Conservation (phyloP, 139 green algal genomes). For the Chlamydomonas sphaeroides region DNA sequence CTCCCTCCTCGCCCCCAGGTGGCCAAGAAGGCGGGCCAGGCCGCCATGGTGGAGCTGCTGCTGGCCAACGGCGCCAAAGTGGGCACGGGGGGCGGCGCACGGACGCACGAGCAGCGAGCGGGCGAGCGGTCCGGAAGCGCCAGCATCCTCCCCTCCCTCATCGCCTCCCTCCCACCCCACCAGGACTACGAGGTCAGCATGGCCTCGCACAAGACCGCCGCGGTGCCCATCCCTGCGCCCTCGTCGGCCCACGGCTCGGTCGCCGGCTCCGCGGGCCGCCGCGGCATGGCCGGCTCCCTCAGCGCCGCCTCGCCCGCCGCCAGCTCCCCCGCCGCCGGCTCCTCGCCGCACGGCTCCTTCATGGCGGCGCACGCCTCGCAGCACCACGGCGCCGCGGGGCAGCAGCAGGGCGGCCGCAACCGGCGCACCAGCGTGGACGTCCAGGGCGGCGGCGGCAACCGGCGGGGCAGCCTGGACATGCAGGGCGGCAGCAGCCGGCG, state of each 20-base stretch:
- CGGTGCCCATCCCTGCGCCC: constrained; percentile 3
- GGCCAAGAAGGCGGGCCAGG: constrained; percentile 39
- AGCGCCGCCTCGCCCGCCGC: not conserved
- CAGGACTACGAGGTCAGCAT: constrained; percentile 34
- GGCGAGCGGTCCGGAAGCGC: no score
- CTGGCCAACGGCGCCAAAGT: constrained; percentile 26
- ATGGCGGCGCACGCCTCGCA: not conserved
- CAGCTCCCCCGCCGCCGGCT: not conserved
- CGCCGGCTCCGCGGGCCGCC: not conserved
- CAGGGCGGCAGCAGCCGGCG: no score
- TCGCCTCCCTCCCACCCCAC: not conserved
- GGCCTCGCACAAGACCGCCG: constrained; percentile 35
- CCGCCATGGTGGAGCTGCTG: constrained; percentile 32
- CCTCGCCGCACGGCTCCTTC: constrained; percentile 6
- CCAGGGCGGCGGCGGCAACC: no score
- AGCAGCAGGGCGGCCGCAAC: not conserved
- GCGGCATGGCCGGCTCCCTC: not conserved
- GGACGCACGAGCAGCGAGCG: no score
- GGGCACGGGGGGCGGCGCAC: not conserved
- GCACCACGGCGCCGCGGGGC: not conserved
- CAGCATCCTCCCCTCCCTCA: no score
- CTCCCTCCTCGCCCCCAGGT: not conserved
- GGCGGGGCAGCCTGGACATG: no score
- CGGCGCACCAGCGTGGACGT: no score
- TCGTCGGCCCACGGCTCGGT: no score